Evolutionary conservation across 2,329 filamentous ascomycete species (phyloP), one percentile per base, ranked within the genome.

Genomic region (Ascomycota sp.): DNA sequence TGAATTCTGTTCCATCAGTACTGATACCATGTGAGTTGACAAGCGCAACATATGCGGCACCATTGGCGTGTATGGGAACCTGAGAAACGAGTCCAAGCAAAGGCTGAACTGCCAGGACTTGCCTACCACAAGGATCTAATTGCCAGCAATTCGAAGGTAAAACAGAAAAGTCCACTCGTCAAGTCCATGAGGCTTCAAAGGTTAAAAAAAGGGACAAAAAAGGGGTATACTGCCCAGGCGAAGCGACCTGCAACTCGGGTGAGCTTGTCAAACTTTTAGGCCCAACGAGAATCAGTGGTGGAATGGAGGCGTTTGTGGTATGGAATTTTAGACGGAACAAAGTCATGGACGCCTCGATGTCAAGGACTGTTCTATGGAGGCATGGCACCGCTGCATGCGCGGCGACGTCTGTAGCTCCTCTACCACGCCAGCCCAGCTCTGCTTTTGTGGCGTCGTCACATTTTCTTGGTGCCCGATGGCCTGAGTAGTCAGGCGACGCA

Each of bases 361-460:
- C 61, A 70, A 69, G 35, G 64, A 52, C 38, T 55, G 56, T 46
- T 75, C 70, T 40, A 74, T 65, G 7, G 64, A 70, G n/a, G 66
- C 64, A 42, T 69, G 68, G 11, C 70, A 58, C 40, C 69, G 63
- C 29, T 69, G 65, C 54, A 75, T 60, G 32, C 63, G 47, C 3
- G 69, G 70, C 17, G 65, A 71, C 32, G 52, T 62, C 44, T 74
- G 69, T 29, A 75, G 50, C 41, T 75, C 70, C 31, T 65, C 55
- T 15, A 75, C 65, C 5, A 75, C 69, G 19, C 68, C 67, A 13
- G 65, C 63, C 70, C 70, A 75, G 19, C 68, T 67, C 36, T 53
- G 51, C 31, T 61, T 60, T 30, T 68, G 64, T 13, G 51, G 52
- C 24, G 51, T 50, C 27, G 54, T 53, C 22, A 58, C 49, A 27